Evolutionary conservation across 495 filamentous ascomycete species (phyloP), one percentile per base, ranked within the genome.

Genomic region (Evansstolkia leycettana): DNA sequence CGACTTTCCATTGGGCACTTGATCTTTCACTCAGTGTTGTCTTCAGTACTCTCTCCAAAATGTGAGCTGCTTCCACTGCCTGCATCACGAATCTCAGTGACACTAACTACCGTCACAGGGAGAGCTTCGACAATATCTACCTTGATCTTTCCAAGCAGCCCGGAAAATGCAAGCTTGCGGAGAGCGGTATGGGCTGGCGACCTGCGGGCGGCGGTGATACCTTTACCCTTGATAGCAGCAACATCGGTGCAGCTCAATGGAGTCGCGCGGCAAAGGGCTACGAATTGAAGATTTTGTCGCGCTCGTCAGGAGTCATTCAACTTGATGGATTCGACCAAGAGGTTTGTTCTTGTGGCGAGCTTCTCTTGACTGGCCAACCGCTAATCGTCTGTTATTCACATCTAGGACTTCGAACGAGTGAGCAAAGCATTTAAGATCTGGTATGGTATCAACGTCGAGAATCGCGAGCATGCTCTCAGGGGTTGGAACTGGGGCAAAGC

Each of bases 401-500:
- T 14, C 8, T 18, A 94, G 84, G 89, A 95, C 52, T 81, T 82
- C 39, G 92, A 96, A 33, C 80, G 92, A 31, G 54, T 95, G 26
- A 72, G 66, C 58, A 94, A 94, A 50, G 72, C 84, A 40, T 90
- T 99, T 69, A 95, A 93, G 58, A 76, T 82, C 45, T 96, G 87
- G 81, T 99, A 96, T 60, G 87, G 84, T 52, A 74, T 88, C 50
- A 92, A 80, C 52, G 66, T 99, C 33, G 88, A 95, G 45, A 79
- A 75, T 48, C 81, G 82, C 55, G 92, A 96, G 55, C 90, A 96
- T 55, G 84, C 89, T 4, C 68, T 99, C 29, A 82, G 90, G 42
- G 92, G 92, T 25, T 99, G 92, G 92, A 99, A 96, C 54, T 99
- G 92, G 92, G 92, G 92, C 40, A 99, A 96, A 59, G 84, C 81